Percentiles rank a stretch among this genome's conserved stretches.
These are phyloP conservation scores for Arthroderma sp. DNA, from an alignment of 2,329 filamentous ascomycete genomes.

Conservation along the genomic window DNA sequence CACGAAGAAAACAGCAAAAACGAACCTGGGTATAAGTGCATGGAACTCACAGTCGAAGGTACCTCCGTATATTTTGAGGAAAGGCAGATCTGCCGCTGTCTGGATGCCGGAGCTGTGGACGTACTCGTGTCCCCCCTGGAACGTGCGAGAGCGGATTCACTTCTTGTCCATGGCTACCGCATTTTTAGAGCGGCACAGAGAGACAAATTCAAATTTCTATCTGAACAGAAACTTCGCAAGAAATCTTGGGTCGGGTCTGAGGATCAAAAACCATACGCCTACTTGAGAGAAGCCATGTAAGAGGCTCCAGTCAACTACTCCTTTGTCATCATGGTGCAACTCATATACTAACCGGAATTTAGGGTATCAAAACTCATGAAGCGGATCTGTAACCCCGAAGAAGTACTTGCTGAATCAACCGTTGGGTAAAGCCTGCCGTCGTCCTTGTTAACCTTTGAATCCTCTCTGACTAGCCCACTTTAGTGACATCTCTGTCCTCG, in stretches of 20 bases:
- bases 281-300: slow-evolving; percentile 75
- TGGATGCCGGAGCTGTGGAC: slow-evolving; percentile 78
- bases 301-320: slow-evolving; percentile 10
- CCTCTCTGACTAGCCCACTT: slow-evolving; percentile 6
- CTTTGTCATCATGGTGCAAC: slow-evolving; percentile 3
- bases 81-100: slow-evolving; percentile 52
- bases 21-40: not conserved
- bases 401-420: slow-evolving; percentile 43
- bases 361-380: slow-evolving; percentile 75
- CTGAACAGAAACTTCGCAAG: slow-evolving; percentile 62
- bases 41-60: slow-evolving; percentile 20
- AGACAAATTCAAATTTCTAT: slow-evolving; percentile 59
- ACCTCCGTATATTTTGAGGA: slow-evolving; percentile 23
- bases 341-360: slow-evolving; percentile 6
- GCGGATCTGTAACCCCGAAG: slow-evolving; percentile 65
- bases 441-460: not conserved
- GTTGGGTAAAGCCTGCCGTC: not conserved
- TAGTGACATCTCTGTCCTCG: slow-evolving; percentile 53
- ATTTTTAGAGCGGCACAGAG: slow-evolving; percentile 62
- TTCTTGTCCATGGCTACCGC: slow-evolving; percentile 74
- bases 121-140: slow-evolving; percentile 71
- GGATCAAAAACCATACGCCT: slow-evolving; percentile 75
- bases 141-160: slow-evolving; percentile 56
- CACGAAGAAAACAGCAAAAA: not conserved
- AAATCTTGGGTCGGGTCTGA: slow-evolving; percentile 84